These are phyloP conservation scores for Sicyos baderoa DNA, from an alignment of 306 rosid species.

Conservation along the genomic window DNA sequence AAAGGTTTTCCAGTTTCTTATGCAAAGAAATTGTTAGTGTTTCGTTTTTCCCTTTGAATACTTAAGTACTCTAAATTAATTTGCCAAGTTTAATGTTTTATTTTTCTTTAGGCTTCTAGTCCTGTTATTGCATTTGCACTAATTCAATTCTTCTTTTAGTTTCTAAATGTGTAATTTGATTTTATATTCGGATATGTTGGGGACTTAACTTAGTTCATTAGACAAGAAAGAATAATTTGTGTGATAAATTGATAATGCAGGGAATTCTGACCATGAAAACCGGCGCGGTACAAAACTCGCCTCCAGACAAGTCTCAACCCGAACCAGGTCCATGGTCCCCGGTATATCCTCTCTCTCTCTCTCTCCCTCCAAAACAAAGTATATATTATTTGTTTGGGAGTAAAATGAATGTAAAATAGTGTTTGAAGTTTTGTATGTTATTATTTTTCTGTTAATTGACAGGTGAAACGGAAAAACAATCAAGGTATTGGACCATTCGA, in stretches of 20 bases:
- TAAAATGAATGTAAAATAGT: too few relatives aligned
- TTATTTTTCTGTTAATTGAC: conserved; percentile 25
- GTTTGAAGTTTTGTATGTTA: too few relatives aligned
- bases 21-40: background rate
- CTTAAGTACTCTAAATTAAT: background rate
- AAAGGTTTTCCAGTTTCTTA: background rate
- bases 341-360: conserved; percentile 33
- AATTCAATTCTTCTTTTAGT: too few relatives aligned
- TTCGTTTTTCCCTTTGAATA: background rate
- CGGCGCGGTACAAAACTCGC: conserved; percentile 90
- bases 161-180: too few relatives aligned
- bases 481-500: conserved; percentile 80
- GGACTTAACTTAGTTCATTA: too few relatives aligned
- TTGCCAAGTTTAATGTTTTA: too few relatives aligned
- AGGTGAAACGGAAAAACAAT: conserved; percentile 64
- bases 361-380: too few relatives aligned
- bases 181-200: too few relatives aligned
- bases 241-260: conserved; percentile 29
- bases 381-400: too few relatives aligned
- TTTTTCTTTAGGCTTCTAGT: too few relatives aligned
- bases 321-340: conserved; percentile 93
- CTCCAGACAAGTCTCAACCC: conserved; percentile 63
- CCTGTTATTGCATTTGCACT: too few relatives aligned
- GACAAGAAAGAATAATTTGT: background rate
- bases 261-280: conserved; percentile 65